Conservation (phyloP, 495 filamentous ascomycete species). For the Chaetomium fimeti region DNA sequence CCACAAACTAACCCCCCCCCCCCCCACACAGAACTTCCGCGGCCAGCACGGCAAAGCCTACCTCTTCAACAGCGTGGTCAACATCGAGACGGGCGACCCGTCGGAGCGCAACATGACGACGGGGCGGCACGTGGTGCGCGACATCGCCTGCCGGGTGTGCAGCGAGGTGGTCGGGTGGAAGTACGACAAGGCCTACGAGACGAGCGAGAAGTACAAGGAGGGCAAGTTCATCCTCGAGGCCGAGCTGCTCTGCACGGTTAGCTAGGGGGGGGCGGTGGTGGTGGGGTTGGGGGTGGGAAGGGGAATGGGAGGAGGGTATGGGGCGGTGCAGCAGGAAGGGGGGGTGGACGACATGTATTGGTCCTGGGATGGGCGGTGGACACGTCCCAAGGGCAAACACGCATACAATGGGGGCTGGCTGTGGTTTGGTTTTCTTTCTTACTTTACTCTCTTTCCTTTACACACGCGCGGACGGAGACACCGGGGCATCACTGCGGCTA, state of each 20-base stretch:
- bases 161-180: constrained; percentile 94
- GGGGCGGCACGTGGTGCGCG: constrained; percentile 86
- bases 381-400: too few relatives aligned
- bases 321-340: not conserved
- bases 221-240: constrained; percentile 96
- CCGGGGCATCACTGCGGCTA: constrained; percentile 4
- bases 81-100: constrained; percentile 74
- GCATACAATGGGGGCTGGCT: too few relatives aligned
- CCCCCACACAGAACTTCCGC: constrained; percentile 76
- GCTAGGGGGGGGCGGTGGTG: not conserved
- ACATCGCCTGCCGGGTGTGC: constrained; percentile 88
- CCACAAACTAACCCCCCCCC: not conserved
- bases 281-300: not conserved
- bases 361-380: not conserved
- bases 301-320: not conserved
- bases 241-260: constrained; percentile 78
- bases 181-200: constrained; percentile 95
- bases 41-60: constrained; percentile 98
- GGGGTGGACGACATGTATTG: too few relatives aligned
- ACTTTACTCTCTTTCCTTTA: not conserved
- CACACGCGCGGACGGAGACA: not conserved
- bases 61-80: constrained; percentile 93
- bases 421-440: not conserved
- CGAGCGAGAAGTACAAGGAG: constrained; percentile 95
- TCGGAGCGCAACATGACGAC: constrained; percentile 99